phyloP scores from a whole-genome alignment of 139 green algal genomes.

The Chlamydomonas schloesseri region DNA sequence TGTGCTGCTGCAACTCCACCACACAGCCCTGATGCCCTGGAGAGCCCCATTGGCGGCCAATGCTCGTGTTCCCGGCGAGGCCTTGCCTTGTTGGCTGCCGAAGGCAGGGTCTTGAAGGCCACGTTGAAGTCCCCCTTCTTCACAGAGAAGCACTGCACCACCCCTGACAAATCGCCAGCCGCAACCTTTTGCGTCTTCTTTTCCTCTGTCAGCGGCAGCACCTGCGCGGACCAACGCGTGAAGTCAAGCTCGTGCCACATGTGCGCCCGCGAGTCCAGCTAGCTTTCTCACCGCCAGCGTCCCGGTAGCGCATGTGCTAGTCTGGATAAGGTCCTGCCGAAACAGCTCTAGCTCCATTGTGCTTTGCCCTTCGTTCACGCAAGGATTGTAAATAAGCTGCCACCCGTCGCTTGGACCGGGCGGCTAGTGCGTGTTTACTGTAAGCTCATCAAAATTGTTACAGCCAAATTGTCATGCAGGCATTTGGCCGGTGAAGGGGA shows the following conservation, averaged over 20 bases:
- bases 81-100: constrained; percentile 47
- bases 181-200: constrained; percentile 82
- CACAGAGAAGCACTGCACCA: constrained; percentile 74
- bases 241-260: neutral
- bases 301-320: constrained; percentile 48
- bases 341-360: constrained; percentile 72
- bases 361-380: neutral
- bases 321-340: constrained; percentile 72
- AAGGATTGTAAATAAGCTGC: neutral
- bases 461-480: too few relatives aligned
- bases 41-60: neutral
- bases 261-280: neutral
- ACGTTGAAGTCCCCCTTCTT: constrained; percentile 69
- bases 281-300: constrained; percentile 61
- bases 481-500: too few relatives aligned
- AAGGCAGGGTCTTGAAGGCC: constrained; percentile 76
- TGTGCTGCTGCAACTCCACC: too few relatives aligned
- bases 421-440: neutral
- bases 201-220: constrained; percentile 68
- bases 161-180: constrained; percentile 71
- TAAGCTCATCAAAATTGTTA: too few relatives aligned
- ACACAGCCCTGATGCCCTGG: neutral
- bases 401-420: constrained; percentile 12
- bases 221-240: constrained; percentile 34
- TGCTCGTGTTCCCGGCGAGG: too few relatives aligned